phyloP scores from a whole-genome alignment of 306 rosid genomes.

The Hippophae tibetana region DNA sequence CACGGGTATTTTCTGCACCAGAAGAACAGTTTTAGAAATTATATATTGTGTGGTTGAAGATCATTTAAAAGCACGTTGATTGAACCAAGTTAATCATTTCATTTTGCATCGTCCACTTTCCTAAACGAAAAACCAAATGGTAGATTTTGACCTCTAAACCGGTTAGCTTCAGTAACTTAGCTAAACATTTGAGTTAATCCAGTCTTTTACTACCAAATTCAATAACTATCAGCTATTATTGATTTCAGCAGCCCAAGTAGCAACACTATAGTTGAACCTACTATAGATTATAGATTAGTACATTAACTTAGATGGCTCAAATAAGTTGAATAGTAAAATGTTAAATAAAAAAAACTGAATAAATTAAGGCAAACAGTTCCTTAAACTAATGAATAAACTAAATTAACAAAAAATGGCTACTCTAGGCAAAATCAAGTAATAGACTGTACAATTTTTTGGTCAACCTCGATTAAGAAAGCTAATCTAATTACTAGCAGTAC shows the following conservation, averaged over 20 bases:
- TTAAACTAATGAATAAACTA: not conserved
- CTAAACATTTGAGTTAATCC: not conserved
- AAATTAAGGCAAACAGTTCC: conserved; percentile 1
- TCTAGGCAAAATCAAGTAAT: not conserved
- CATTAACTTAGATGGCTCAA: not conserved
- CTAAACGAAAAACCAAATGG: not conserved
- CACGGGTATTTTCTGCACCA: conserved; percentile 75
- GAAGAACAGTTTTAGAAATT: not conserved
- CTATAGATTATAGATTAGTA: not conserved
- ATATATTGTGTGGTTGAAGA: not conserved
- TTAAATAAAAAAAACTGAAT: not conserved
- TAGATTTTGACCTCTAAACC: too few species aligned
- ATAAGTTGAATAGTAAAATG: not conserved
- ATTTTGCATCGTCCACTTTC: not conserved
- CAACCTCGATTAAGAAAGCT: not conserved
- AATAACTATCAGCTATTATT: not conserved
- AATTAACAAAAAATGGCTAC: too few species aligned
- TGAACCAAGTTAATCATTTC: not conserved
- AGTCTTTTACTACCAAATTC: not conserved
- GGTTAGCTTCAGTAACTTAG: too few species aligned
- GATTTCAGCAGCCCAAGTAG: not conserved
- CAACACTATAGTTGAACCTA: not conserved
- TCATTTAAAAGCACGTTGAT: not conserved
- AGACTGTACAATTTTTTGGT: not conserved
- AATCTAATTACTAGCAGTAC: not conserved